Percentiles rank a stretch among this genome's conserved stretches.
phyloP scores from a whole-genome alignment of 768 basidiomycete species.

The Mycena amicta region DNA sequence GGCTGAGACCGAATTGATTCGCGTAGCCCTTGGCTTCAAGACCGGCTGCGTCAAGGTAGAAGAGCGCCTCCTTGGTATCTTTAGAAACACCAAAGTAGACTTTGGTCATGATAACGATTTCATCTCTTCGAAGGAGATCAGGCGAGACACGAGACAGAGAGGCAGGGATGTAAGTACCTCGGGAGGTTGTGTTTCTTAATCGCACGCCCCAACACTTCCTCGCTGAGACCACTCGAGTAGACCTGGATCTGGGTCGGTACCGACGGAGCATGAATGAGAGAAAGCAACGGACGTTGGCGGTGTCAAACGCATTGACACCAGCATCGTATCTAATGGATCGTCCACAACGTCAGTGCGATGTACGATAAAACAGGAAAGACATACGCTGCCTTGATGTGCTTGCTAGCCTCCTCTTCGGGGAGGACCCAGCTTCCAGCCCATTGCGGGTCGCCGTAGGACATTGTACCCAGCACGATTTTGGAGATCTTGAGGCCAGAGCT shows the following conservation, averaged over 20 bases:
- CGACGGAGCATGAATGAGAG: background rate
- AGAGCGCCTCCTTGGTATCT: background rate
- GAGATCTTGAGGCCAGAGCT: conserved; percentile 39
- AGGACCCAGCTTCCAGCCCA: conserved; percentile 36
- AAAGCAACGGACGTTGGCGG: conserved; percentile 20
- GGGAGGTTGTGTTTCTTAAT: conserved; percentile 38
- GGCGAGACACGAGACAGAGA: background rate
- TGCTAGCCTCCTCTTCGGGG: conserved; percentile 28
- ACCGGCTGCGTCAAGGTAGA: background rate
- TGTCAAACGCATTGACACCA: conserved; percentile 35
- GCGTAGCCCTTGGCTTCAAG: conserved; percentile 45
- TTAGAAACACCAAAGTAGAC: conserved; percentile 19
- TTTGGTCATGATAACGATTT: conserved; percentile 46
- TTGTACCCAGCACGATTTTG: conserved; percentile 30
- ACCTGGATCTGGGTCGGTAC: conserved; percentile 17
- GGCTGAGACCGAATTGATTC: conserved; percentile 48
- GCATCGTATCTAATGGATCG: conserved; percentile 32
- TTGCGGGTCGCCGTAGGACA: conserved; percentile 14
- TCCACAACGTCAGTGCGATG: conserved; percentile 16
- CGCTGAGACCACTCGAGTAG: conserved; percentile 33
- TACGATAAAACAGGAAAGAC: background rate
- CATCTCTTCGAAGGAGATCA: conserved; percentile 28
- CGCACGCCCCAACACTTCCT: conserved; percentile 40
- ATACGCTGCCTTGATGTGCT: conserved; percentile 19
- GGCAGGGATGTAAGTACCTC: too few species aligned